Evolutionary conservation across 2,329 filamentous ascomycete species (phyloP).

Genomic region (Peltaster fructicola): DNA sequence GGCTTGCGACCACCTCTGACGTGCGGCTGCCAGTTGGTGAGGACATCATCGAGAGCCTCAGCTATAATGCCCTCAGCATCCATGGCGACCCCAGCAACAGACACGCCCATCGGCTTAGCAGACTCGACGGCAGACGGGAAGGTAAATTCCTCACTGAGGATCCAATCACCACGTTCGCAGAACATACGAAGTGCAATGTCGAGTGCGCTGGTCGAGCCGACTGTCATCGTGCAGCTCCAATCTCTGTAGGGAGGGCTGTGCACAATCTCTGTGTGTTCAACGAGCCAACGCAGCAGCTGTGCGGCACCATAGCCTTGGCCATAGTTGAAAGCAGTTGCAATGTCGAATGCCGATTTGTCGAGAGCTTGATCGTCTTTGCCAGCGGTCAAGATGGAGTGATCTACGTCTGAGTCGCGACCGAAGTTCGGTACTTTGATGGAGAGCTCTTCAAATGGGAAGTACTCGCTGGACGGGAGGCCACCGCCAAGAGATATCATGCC

Average conservation of each 20-base stretch:
- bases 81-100: slow-evolving; percentile 43
- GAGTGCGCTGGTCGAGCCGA: slow-evolving; percentile 71
- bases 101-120: slow-evolving; percentile 43
- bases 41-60: slow-evolving; percentile 41
- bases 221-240: slow-evolving; percentile 69
- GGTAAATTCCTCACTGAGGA: slow-evolving; percentile 81
- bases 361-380: slow-evolving; percentile 71
- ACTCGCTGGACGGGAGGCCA: slow-evolving; percentile 71
- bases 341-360: slow-evolving; percentile 48
- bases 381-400: slow-evolving; percentile 34
- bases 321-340: slow-evolving; percentile 84
- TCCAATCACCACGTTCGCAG: slow-evolving; percentile 53
- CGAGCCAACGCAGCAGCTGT: slow-evolving; percentile 76
- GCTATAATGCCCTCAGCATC: slow-evolving; percentile 49
- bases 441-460: slow-evolving; percentile 80
- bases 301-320: slow-evolving; percentile 71
- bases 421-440: slow-evolving; percentile 53
- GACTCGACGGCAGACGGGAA: slow-evolving; percentile 63
- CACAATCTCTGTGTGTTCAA: slow-evolving; percentile 88
- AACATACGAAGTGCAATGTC: slow-evolving; percentile 77
- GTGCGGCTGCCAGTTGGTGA: slow-evolving; percentile 46
- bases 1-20: slow-evolving; percentile 44
- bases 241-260: slow-evolving; percentile 76
- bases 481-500: slow-evolving; percentile 85
- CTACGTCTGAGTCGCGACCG: slow-evolving; percentile 25